These are phyloP conservation scores for Hypoxylon subgilvum DNA, from an alignment of 495 filamentous ascomycete species.

Conservation along the genomic window DNA sequence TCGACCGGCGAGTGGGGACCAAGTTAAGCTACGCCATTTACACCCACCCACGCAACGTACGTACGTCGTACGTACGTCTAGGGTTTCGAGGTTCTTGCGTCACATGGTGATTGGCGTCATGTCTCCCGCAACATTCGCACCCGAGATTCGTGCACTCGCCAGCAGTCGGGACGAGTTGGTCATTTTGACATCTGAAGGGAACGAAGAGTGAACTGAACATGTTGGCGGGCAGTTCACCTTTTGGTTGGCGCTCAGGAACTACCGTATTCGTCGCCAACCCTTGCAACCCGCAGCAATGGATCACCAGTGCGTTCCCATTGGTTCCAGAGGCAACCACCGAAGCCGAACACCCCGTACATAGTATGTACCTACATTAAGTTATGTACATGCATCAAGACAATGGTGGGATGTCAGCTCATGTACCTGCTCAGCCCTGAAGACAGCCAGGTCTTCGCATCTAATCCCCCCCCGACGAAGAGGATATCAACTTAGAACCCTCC, in stretches of 20 bases:
- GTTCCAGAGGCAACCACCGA: constrained; percentile 25
- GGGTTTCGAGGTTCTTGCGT: constrained; percentile 13
- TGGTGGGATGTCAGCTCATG: constrained; percentile 31
- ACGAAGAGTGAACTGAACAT: not conserved
- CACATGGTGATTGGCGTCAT: constrained; percentile 12
- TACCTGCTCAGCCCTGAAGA: constrained; percentile 25
- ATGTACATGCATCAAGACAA: constrained; percentile 20
- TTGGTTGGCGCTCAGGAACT: constrained; percentile 12
- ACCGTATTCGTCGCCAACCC: constrained; percentile 26
- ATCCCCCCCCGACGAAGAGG: not conserved
- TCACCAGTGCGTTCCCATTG: constrained; percentile 35
- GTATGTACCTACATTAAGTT: constrained; percentile 4
- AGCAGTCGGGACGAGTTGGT: not conserved
- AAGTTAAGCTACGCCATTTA: constrained; percentile 8
- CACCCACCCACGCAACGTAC: not conserved
- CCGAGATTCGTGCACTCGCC: constrained; percentile 12
- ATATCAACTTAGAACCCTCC: not conserved
- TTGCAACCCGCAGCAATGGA: constrained; percentile 39
- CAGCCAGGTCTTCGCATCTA: constrained; percentile 1
- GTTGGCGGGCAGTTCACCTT: no score
- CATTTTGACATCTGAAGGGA: not conserved
- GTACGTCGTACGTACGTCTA: constrained; percentile 2
- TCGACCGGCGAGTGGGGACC: constrained; percentile 2
- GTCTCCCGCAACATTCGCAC: constrained; percentile 14
- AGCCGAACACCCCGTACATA: constrained; percentile 26